Base-by-base conservation (phyloP, 306 rosid genomes). In the Elaeagnus macrophylla region DNA sequence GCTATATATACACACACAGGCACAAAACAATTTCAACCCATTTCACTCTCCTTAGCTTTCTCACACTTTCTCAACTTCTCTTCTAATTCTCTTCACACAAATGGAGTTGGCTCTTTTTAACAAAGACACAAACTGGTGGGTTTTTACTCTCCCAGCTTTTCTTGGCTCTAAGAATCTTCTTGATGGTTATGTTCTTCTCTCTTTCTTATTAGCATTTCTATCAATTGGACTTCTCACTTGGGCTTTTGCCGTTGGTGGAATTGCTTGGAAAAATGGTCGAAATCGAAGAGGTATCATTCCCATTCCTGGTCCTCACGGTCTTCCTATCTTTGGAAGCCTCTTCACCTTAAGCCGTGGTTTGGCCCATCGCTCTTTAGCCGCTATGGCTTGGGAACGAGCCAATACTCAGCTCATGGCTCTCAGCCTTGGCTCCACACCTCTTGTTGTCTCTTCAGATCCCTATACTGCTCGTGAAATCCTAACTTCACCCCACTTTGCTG, bases 241-340 rank as follows among this genome's bases (percentile, higher is more conserved):
- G 82, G 75, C 73, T 10, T 60, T 70, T 7, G 49, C 83, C 12
- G 13, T 9, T 5, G 86, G 77, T 0, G 86, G 86, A 1, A 38
- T 61, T n/a, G 82, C 86, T 7, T 80, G 86, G 86, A 70, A 42
- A 48, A 73, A 76, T 36, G 82, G 80, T 9, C 53, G 80, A 1
- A 70, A 64, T 39, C 43, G 32, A 7, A 49, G 46, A 46, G 53
- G 63, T 3, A 10, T 7, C 14, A 7, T 19, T 16, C 39, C 70
- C 1, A 54, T 71, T 32, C 73, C 70, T 0, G 77, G 77, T 10
- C 77, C 77, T 1, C 10, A 18, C 6, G 73, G 80, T 5, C 38
- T 50, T 39, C 77, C 68, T 0, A 12, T 68, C 41, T 9, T 61
- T 5, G 73, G 77, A 0, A 18, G 57, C 0, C 57, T 75, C 11